Conservation (phyloP, 2,329 filamentous ascomycete genomes). For the Beauveria pseudobassiana region DNA sequence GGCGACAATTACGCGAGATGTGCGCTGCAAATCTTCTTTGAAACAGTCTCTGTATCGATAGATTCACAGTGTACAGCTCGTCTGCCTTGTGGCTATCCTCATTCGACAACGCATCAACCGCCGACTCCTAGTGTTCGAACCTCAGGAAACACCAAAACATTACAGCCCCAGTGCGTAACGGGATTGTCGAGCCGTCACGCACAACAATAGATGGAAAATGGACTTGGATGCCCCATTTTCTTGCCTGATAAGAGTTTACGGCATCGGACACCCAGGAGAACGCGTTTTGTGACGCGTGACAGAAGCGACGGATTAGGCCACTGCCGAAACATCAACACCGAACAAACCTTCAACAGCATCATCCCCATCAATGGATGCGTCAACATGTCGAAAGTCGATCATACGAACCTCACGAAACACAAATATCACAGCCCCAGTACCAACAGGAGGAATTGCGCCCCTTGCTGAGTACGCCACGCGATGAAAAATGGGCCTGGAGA, state of each 20-base stretch:
- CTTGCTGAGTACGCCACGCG: not conserved
- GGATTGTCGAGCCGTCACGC: not conserved
- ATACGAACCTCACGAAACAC: not conserved
- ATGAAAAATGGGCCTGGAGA: not conserved
- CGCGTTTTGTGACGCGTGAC: not conserved
- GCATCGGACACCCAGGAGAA: not conserved
- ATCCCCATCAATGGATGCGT: not conserved
- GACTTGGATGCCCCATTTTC: not conserved
- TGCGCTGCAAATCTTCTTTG: not conserved
- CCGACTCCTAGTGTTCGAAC: not conserved
- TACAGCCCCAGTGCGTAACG: not conserved
- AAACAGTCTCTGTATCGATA: not conserved
- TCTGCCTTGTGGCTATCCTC: not conserved
- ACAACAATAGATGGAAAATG: not conserved
- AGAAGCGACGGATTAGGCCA: not conserved
- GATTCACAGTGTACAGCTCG: not conserved
- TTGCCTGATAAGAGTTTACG: not conserved
- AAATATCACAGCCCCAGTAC: not conserved
- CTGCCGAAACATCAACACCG: not conserved
- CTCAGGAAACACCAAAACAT: not conserved
- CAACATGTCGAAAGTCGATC: not conserved
- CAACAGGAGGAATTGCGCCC: not conserved
- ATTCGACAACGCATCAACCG: not conserved
- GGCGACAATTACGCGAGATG: not conserved
- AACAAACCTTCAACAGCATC: not conserved